Evolutionary conservation across 208 protist genomes (phyloP), one percentile per base, ranked within the genome.

Genomic region (Wallacemonas rigidus): DNA sequence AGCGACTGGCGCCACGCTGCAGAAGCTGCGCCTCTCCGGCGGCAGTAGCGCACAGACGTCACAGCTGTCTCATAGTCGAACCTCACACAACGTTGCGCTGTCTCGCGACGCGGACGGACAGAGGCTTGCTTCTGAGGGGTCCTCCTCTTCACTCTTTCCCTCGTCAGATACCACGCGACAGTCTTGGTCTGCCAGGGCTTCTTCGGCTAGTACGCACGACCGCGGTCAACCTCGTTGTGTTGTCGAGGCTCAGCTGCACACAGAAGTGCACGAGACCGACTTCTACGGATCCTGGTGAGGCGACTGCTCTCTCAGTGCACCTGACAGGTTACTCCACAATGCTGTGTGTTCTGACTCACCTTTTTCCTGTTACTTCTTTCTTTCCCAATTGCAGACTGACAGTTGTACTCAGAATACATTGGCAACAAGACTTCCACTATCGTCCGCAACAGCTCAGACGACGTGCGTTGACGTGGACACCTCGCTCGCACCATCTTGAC

Each of bases 11-110:
- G 60, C 43, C 5, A 51, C 43, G 11, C 50, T 65, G 60, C 60
- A 65, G 43, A 44, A 50, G 43, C n/a, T 65, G 40, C 60, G 60
- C n/a, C 40, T 65, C 12, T 65, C 60, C 4, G 60, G 51, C 12
- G 60, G n/a, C 15, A 50, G 36, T 26, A 0, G 45, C 45, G 45
- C 45, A 6, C 8, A 50, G 45, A 12, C 1, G 45, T 50, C 45
- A 12, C 6, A 50, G 0, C 45, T 50, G 48, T 53, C 48, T 50
- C 45, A 14, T 12, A 50, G 45, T 50, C 45, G 45, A 6, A 50
- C 45, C 45, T 12, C 45, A 50, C 45, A 26, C 26, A 26, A 26
- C 26, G 26, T 26, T 26, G 26, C 26, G 26, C 26, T 26, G 26
- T 26, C 26, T 26, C 26, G 26, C 26, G 26, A 26, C 26, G 26